phyloP scores from a whole-genome alignment of 805 yeast species.

The Yarrowia deformans region DNA sequence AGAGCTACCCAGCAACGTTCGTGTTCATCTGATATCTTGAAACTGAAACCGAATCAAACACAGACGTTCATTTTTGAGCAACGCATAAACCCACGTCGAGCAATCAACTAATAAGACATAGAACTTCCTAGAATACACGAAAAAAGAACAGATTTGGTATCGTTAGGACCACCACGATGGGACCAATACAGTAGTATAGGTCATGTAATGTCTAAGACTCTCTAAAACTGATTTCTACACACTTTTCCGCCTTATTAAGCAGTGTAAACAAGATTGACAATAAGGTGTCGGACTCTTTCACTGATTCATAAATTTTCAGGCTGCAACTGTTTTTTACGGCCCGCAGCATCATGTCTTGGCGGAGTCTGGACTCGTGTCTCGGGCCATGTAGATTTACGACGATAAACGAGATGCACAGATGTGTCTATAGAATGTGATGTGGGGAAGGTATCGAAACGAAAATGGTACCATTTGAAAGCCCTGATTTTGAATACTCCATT shows the following conservation, averaged over 20 bases:
- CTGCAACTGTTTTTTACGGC: neutral
- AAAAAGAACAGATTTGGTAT: no score
- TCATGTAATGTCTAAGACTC: no score
- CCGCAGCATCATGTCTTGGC: neutral
- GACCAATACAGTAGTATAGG: neutral
- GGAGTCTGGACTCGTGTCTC: neutral
- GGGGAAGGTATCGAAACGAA: neutral
- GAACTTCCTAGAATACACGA: no score
- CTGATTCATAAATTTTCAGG: no score
- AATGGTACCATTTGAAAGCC: neutral
- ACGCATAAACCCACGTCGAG: neutral
- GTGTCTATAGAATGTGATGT: no score
- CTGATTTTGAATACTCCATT: neutral
- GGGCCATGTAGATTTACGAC: conserved; percentile 2
- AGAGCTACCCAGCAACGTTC: no score
- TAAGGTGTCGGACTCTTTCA: neutral
- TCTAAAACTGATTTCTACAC: neutral
- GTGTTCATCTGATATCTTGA: neutral
- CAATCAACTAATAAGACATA: no score
- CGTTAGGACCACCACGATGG: no score
- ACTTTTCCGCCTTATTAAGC: neutral
- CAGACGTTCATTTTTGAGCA: conserved; percentile 6
- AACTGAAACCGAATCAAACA: conserved; percentile 4
- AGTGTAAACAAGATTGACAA: neutral
- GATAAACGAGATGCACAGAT: conserved; percentile 2